Percentiles rank a stretch among this genome's conserved stretches.
Conservation (phyloP, 1,284 basidiomycete genomes). For the Cerrena zonata region DNA sequence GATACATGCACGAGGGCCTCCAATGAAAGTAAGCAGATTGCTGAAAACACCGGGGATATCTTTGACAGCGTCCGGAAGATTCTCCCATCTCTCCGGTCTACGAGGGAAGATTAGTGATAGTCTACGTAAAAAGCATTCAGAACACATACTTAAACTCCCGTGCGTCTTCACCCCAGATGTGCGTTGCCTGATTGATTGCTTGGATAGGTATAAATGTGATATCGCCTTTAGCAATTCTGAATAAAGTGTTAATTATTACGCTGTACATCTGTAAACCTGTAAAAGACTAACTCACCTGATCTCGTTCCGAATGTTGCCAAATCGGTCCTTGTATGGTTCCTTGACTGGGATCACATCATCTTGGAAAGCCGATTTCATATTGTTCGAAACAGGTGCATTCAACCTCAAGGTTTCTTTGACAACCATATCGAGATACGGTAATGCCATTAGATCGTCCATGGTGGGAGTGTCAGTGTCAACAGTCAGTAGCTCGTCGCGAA, state of each 20-base stretch:
- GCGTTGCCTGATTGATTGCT: conserved; percentile 38
- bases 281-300: conserved; percentile 18
- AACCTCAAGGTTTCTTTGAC: conserved; percentile 67
- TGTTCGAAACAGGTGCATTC: conserved; percentile 53
- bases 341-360: conserved; percentile 42
- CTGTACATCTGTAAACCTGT: background rate
- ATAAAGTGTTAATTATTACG: background rate
- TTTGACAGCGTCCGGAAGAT: conserved; percentile 37
- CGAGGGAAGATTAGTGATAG: background rate
- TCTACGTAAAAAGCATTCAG: background rate
- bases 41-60: conserved; percentile 55
- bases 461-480: conserved; percentile 32
- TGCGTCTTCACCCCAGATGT: conserved; percentile 53
- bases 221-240: conserved; percentile 39
- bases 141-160: conserved; percentile 41
- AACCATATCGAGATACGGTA: conserved; percentile 60
- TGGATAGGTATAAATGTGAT: conserved; percentile 42
- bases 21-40: conserved; percentile 55
- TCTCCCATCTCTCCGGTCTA: conserved; percentile 57
- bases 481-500: conserved; percentile 60
- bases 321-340: conserved; percentile 25
- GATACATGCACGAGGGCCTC: conserved; percentile 57
- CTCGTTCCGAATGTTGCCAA: conserved; percentile 23
- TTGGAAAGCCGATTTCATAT: conserved; percentile 42
- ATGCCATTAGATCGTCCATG: conserved; percentile 55